These are phyloP conservation scores for Aspergillus bridgeri DNA, from an alignment of 495 filamentous ascomycete genomes.

Conservation along the genomic window DNA sequence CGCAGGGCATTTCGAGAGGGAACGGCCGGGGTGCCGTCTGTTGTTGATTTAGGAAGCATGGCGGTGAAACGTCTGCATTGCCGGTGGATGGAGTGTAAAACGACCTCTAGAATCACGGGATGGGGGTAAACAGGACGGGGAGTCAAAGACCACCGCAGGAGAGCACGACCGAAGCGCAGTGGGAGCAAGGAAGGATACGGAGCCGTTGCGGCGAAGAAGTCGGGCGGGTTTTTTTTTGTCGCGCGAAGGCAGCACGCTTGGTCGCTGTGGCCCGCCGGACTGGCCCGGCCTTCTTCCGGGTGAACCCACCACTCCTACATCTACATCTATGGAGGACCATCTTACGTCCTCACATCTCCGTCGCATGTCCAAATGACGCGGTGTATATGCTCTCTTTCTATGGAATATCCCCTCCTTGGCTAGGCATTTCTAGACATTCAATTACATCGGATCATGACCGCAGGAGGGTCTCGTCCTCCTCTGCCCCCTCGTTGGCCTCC, in stretches of 20 bases:
- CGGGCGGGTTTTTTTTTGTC: slow-evolving; percentile 4
- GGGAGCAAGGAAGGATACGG: slow-evolving; percentile 7
- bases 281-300: neutral
- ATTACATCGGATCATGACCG: neutral
- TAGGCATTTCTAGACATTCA: too few relatives aligned
- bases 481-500: neutral
- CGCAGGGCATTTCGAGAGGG: slow-evolving; percentile 47
- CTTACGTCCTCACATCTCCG: too few relatives aligned
- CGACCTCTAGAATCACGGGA: slow-evolving; percentile 12
- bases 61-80: slow-evolving; percentile 22
- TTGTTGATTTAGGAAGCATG: slow-evolving; percentile 35
- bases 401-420: too few relatives aligned
- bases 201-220: neutral
- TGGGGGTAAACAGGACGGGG: neutral
- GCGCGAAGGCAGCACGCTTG: slow-evolving; percentile 19
- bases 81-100: slow-evolving; percentile 14
- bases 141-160: too few relatives aligned
- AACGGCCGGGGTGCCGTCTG: slow-evolving; percentile 26
- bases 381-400: too few relatives aligned
- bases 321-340: too few relatives aligned
- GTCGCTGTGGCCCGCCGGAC: slow-evolving; percentile 24
- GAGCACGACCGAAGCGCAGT: neutral
- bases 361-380: too few relatives aligned
- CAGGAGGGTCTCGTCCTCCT: neutral
- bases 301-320: neutral